phyloP scores from a whole-genome alignment of 768 basidiomycete species.

The Termitomyces sp. region DNA sequence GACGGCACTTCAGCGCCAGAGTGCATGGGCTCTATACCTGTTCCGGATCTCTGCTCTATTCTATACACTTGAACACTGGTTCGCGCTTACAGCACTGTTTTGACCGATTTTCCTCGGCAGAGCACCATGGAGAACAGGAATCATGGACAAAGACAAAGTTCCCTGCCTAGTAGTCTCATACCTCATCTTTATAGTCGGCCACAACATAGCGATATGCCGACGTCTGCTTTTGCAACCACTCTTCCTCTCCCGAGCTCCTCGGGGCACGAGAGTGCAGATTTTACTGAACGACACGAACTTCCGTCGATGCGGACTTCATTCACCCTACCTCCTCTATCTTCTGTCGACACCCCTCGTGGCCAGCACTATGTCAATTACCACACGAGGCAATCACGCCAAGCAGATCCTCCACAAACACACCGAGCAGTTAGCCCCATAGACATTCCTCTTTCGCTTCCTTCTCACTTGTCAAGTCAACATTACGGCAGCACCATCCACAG shows the following conservation, averaged over 20 bases:
- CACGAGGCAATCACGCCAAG: constrained; percentile 5
- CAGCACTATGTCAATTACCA: constrained; percentile 6
- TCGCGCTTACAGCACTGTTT: constrained; percentile 14
- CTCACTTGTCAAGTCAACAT: constrained; percentile 14
- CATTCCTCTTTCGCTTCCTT: constrained; percentile 14
- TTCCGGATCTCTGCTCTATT: constrained; percentile 15
- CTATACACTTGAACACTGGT: constrained; percentile 12
- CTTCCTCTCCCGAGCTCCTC: constrained; percentile 9
- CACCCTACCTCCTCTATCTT: constrained; percentile 10
- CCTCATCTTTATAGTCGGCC: constrained; percentile 41
- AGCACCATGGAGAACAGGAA: constrained; percentile 19
- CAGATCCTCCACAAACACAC: not conserved
- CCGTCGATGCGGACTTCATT: constrained; percentile 13
- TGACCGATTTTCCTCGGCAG: constrained; percentile 10
- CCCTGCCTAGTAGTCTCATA: constrained; percentile 46
- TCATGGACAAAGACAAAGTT: constrained; percentile 31
- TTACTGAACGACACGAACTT: constrained; percentile 7
- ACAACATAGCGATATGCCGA: constrained; percentile 24
- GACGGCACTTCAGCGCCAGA: constrained; percentile 20
- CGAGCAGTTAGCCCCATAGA: constrained; percentile 10
- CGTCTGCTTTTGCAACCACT: constrained; percentile 8
- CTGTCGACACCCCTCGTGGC: constrained; percentile 6
- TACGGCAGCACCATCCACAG: constrained; percentile 25
- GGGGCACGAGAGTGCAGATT: constrained; percentile 9
- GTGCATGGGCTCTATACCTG: constrained; percentile 21